A percentile compares a stretch with the other conserved stretches of the same genome.
Evolutionary conservation across 306 rosid species (phyloP).

Genomic region (Ochetophila trinervis): DNA sequence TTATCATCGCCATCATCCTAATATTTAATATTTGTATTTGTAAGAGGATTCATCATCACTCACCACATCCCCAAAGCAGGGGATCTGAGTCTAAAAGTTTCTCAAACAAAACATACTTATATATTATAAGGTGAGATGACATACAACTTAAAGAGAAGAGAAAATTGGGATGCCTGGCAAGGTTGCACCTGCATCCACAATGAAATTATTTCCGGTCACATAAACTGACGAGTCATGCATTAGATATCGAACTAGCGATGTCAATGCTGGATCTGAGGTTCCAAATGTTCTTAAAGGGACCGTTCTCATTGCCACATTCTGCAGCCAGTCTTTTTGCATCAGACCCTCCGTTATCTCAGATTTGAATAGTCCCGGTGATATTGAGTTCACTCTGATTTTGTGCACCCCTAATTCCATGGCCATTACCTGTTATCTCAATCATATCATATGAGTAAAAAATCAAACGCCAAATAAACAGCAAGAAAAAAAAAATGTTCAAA

Average conservation of each 20-base stretch:
- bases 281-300: constrained; percentile 54
- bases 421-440: constrained; percentile 51
- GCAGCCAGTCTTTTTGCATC: constrained; percentile 63
- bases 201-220: constrained; percentile 60
- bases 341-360: constrained; percentile 71
- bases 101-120: background rate
- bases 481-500: background rate
- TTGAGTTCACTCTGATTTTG: constrained; percentile 76
- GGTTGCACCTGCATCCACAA: constrained; percentile 64
- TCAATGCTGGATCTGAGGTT: constrained; percentile 69
- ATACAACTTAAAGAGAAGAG: constrained; percentile 55
- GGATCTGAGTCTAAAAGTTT: too few relatives aligned
- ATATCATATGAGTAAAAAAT: background rate
- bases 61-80: too few relatives aligned
- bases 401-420: constrained; percentile 70
- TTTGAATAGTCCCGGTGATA: constrained; percentile 73
- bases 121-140: too few relatives aligned
- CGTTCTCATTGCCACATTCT: constrained; percentile 47
- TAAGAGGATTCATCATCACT: too few relatives aligned
- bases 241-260: constrained; percentile 63
- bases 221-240: constrained; percentile 74
- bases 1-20: too few relatives aligned
- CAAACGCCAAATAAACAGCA: background rate
- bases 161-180: constrained; percentile 70
- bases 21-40: too few relatives aligned